Conservation (phyloP, 2,329 filamentous ascomycete genomes). For the Paraphaeosphaeria sporulosa region DNA sequence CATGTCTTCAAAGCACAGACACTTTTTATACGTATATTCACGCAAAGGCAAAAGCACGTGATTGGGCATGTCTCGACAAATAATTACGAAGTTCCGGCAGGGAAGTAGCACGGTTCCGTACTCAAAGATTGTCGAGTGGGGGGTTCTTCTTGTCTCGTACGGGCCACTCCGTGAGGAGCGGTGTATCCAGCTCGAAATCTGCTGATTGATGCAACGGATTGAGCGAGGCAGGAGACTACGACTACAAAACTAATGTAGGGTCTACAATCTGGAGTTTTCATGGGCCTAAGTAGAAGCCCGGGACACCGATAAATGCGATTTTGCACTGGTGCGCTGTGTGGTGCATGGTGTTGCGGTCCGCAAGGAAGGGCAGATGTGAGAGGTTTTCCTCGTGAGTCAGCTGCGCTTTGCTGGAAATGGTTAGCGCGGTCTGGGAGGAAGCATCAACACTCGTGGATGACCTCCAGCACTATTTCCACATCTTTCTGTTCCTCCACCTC, state of each 20-base stretch:
- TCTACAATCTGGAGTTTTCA: not conserved
- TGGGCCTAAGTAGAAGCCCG: not conserved
- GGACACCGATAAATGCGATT: not conserved
- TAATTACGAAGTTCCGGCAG: constrained; percentile 49
- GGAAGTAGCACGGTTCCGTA: constrained; percentile 43
- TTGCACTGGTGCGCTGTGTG: not conserved
- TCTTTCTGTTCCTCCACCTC: too few species aligned
- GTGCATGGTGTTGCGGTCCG: not conserved
- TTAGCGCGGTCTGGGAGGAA: not conserved
- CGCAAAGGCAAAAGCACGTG: not conserved
- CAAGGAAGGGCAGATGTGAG: not conserved
- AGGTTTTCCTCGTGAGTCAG: not conserved
- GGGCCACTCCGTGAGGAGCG: constrained; percentile 11
- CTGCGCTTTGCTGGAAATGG: not conserved
- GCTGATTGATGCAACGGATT: constrained; percentile 40
- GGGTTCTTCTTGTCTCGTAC: constrained; percentile 50
- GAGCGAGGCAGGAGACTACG: constrained; percentile 50
- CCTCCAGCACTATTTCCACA: too few species aligned
- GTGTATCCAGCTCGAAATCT: constrained; percentile 51
- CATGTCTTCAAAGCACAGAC: too few species aligned
- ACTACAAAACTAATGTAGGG: not conserved
- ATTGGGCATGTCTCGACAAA: constrained; percentile 43
- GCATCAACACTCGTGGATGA: not conserved
- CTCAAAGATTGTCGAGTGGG: constrained; percentile 49
- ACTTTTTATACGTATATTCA: not conserved